Evolutionary conservation across 805 yeast species (phyloP).

Genomic region (Saccharomyces jurei): DNA sequence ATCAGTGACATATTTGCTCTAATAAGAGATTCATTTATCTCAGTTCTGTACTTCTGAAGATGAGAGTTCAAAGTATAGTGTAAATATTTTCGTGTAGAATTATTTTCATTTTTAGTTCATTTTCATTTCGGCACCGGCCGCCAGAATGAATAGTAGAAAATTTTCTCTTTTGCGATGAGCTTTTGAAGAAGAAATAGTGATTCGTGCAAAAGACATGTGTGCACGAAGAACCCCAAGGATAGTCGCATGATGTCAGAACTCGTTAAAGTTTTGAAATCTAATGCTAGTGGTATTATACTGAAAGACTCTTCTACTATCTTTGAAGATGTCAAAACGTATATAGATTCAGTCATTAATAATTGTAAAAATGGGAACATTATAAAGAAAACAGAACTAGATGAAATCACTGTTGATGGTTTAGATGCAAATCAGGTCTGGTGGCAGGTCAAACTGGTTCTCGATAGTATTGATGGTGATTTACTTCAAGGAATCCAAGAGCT

Average conservation of each 20-base stretch:
- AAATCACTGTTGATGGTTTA: conserved; percentile 74
- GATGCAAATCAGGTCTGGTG: conserved; percentile 92
- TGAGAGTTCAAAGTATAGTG: neutral
- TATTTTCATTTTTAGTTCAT: neutral
- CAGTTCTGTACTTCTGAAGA: neutral
- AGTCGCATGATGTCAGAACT: conserved; percentile 12
- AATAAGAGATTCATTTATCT: neutral
- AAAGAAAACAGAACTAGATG: conserved; percentile 59
- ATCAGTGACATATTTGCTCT: neutral
- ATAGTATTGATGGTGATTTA: conserved; percentile 61
- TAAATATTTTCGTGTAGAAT: neutral
- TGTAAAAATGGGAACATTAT: conserved; percentile 12
- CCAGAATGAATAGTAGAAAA: neutral
- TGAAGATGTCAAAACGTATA: conserved; percentile 17
- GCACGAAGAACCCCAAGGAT: neutral
- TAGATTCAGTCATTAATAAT: conserved; percentile 21
- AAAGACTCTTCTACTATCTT: conserved; percentile 18
- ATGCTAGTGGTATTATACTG: conserved; percentile 18
- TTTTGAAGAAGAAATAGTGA: neutral
- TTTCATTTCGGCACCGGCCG: neutral
- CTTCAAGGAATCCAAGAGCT: conserved; percentile 49
- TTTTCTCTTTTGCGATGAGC: conserved; percentile 8
- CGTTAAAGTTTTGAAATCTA: conserved; percentile 11
- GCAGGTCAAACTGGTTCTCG: conserved; percentile 78
- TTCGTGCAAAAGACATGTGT: neutral